Evolutionary conservation across 768 basidiomycete genomes (phyloP).

Genomic region (Pisolithus orientalis): DNA sequence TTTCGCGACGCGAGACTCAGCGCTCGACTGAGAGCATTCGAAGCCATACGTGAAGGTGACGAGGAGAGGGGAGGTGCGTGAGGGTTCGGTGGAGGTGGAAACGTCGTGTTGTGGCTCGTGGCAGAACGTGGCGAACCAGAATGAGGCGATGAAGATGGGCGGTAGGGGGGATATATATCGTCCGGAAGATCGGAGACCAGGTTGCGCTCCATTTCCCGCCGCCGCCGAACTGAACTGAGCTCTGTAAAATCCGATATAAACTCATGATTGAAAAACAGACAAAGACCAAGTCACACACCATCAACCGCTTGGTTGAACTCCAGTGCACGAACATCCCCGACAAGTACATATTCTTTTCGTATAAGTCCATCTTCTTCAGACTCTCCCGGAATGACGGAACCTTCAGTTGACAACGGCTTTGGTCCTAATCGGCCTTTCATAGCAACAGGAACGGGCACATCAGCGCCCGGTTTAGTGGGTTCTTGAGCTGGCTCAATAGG

Average conservation of each 20-base stretch:
- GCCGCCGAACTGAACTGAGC: conserved; percentile 52
- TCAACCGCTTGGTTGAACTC: conserved; percentile 92
- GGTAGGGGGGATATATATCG: conserved; percentile 35
- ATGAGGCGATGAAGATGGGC: conserved; percentile 20
- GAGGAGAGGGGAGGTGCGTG: conserved; percentile 53
- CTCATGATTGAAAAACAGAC: conserved; percentile 2
- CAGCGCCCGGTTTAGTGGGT: conserved; percentile 9
- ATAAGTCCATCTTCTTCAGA: conserved; percentile 78
- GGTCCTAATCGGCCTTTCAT: conserved; percentile 7
- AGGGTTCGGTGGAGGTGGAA: conserved; percentile 57
- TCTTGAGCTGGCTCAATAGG: conserved; percentile 6
- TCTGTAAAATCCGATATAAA: conserved; percentile 36
- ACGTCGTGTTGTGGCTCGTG: conserved; percentile 41
- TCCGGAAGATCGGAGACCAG: conserved; percentile 44
- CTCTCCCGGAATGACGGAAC: conserved; percentile 73
- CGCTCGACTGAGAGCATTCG: conserved; percentile 74
- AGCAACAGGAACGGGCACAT: neutral
- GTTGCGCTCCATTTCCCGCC: conserved; percentile 50
- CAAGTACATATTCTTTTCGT: conserved; percentile 87
- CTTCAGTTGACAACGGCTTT: conserved; percentile 43
- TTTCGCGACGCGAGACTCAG: conserved; percentile 78
- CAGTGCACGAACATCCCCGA: conserved; percentile 83
- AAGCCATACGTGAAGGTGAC: conserved; percentile 60
- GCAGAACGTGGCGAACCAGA: conserved; percentile 21
- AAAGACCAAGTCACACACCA: conserved; percentile 43